Evolutionary conservation across 2,329 filamentous ascomycete species (phyloP), one percentile per base, ranked within the genome.

Genomic region (Fusarium goolgardi): DNA sequence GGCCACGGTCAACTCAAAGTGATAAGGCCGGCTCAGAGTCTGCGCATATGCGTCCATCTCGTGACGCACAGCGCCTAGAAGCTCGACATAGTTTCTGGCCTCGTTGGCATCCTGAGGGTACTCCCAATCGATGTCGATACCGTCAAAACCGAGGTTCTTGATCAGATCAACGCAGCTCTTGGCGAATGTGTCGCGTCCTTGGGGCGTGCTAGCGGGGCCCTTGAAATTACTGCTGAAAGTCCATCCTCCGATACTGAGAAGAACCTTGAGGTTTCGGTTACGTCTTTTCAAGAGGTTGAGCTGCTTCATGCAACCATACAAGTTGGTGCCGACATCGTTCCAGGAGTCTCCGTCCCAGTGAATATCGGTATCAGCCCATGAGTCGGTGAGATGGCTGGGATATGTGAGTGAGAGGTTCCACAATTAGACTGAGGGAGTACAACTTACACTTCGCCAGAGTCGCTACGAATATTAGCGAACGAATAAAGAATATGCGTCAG

Each of bases 191-290:
- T 84, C 82, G 10, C 94, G 87, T 11, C 93, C 93, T 25, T 85
- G 79, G 0, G 87, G 83, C 0, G 91, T 93, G 41, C 91, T 91
- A 1, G 91, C 90, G 0, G 93, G 91, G 29, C 80, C 81, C n/a
- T 87, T 85, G 79, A 97, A 96, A 81, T 97, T 96, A 77, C 86
- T 82, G 66, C 90, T 92, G 78, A 97, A 97, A 0, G 94, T 97
- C 94, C 94, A 97, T 51, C 95, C 95, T 64, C 94, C 94, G 65
- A 97, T 92, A 55, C 91, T 94, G 6, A 97, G 86, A 15, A 97
- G 84, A 5, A 96, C 83, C 78, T 97, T 97, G 64, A 97, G 84
- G 71, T 94, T 90, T 47, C 93, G 90, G 78, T 97, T 92, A 65
- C 85, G 83, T 68, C 88, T 87, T 82, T 97, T 97, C 45, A 94